Evolutionary conservation across 1,284 basidiomycete genomes (phyloP).

Genomic region (Phylloboletellus chloephorus): DNA sequence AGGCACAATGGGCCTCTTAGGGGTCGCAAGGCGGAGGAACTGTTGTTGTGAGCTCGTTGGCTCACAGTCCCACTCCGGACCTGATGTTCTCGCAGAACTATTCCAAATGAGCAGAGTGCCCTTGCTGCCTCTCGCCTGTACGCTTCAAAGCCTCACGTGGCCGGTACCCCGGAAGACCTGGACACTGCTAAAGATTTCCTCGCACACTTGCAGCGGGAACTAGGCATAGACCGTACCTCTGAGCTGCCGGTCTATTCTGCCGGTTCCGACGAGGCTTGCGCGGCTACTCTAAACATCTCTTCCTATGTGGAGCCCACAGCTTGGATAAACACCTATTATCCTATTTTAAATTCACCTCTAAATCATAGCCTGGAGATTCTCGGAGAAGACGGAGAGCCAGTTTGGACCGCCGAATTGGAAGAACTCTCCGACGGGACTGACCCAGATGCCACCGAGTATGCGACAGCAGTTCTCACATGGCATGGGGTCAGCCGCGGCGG

Average conservation of each 20-base stretch:
- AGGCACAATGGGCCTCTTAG: constrained; percentile 16
- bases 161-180: constrained; percentile 47
- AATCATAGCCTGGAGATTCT: constrained; percentile 46
- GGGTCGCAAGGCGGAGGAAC: constrained; percentile 23
- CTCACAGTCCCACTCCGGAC: neutral
- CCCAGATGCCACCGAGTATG: constrained; percentile 43
- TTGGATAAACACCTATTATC: constrained; percentile 64
- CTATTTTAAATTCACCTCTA: constrained; percentile 58
- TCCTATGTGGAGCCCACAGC: constrained; percentile 39
- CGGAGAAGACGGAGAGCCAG: constrained; percentile 37
- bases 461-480: constrained; percentile 40
- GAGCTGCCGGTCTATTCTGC: constrained; percentile 46
- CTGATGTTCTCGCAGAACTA: constrained; percentile 32
- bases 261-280: constrained; percentile 43
- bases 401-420: constrained; percentile 51
- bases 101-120: constrained; percentile 45
- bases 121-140: constrained; percentile 41
- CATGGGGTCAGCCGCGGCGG: constrained; percentile 50
- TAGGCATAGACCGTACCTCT: constrained; percentile 35
- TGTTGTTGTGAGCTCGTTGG: constrained; percentile 27
- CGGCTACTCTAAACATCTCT: constrained; percentile 43
- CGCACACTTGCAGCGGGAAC: constrained; percentile 42
- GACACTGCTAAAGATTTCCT: constrained; percentile 48
- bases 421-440: constrained; percentile 46
- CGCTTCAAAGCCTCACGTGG: constrained; percentile 48